Evolutionary conservation across 2,329 filamentous ascomycete species (phyloP).

Genomic region (Teratosphaeria epicoccoides): DNA sequence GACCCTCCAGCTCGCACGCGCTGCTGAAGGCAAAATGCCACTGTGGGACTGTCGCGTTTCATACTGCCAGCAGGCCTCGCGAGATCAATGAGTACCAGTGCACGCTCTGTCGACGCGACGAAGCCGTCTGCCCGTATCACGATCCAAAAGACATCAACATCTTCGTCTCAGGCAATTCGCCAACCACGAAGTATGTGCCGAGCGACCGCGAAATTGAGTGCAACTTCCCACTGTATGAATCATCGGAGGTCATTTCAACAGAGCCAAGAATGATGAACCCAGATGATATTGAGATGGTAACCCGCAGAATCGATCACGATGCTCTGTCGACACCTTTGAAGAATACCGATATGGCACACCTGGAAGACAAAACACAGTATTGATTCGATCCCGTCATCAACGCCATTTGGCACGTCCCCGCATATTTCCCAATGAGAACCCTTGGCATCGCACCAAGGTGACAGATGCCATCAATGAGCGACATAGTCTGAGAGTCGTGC

Average conservation of each 20-base stretch:
- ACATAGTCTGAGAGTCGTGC: no score
- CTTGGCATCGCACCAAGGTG: no score
- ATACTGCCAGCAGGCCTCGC: conserved; percentile 9
- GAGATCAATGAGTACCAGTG: conserved; percentile 20
- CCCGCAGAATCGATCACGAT: background rate
- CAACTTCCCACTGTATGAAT: conserved; percentile 7
- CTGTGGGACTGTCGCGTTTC: conserved; percentile 19
- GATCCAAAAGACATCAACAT: conserved; percentile 6
- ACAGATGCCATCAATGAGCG: no score
- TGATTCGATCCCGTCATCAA: background rate
- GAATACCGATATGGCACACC: background rate
- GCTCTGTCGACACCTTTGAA: background rate
- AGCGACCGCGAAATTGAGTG: conserved; percentile 5
- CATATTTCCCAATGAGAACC: no score
- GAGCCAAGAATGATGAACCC: conserved; percentile 1
- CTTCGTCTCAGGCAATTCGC: background rate
- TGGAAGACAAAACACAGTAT: background rate
- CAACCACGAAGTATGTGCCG: conserved; percentile 6
- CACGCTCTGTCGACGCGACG: conserved; percentile 21
- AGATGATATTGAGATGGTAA: background rate
- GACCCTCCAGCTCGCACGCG: background rate
- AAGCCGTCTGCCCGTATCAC: conserved; percentile 20
- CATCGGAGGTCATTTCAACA: conserved; percentile 1
- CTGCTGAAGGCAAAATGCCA: conserved; percentile 11
- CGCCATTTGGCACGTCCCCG: no score